Percentiles rank a stretch among this genome's conserved stretches.
These are phyloP conservation scores for Apiospora marii DNA, from an alignment of 2,329 filamentous ascomycete species.

Conservation along the genomic window DNA sequence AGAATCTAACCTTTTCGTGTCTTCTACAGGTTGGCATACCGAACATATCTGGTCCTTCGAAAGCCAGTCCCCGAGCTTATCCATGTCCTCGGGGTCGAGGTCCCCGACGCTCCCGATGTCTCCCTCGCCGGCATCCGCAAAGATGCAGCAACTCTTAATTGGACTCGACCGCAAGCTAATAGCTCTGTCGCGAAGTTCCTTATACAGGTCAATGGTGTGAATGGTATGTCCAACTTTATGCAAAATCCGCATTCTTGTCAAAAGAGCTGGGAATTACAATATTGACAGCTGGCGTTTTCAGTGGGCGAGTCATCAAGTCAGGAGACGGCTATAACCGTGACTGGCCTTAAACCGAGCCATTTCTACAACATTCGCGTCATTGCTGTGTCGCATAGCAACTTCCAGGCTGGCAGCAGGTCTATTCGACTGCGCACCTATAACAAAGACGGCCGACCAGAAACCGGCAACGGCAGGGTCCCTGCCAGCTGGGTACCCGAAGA, in stretches of 20 bases:
- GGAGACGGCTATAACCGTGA: constrained; percentile 91
- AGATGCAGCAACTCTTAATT: constrained; percentile 88
- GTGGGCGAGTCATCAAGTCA: constrained; percentile 84
- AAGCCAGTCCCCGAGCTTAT: constrained; percentile 93
- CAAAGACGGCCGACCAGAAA: constrained; percentile 68
- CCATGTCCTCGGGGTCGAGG: constrained; percentile 89
- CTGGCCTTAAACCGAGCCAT: constrained; percentile 82
- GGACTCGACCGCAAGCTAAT: constrained; percentile 76
- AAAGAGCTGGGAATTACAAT: constrained; percentile 13
- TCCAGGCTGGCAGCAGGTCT: constrained; percentile 86
- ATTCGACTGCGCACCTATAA: constrained; percentile 83
- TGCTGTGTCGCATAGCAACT: constrained; percentile 89
- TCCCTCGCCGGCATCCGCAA: constrained; percentile 89
- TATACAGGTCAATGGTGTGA: constrained; percentile 92
- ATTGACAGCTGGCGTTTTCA: constrained; percentile 45
- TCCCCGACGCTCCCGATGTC: constrained; percentile 87
- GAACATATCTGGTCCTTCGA: constrained; percentile 87
- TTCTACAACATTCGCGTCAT: constrained; percentile 96
- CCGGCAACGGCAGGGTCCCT: constrained; percentile 64
- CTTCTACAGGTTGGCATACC: constrained; percentile 74
- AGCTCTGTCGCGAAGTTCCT: constrained; percentile 83
- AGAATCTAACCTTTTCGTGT: constrained; percentile 18
- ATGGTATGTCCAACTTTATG: constrained; percentile 64
- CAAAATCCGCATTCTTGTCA: neutral
- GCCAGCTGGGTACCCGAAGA: constrained; percentile 64